These are phyloP conservation scores for Lycium barbarum DNA, from an alignment of 257 asterid species.

Conservation along the genomic window DNA sequence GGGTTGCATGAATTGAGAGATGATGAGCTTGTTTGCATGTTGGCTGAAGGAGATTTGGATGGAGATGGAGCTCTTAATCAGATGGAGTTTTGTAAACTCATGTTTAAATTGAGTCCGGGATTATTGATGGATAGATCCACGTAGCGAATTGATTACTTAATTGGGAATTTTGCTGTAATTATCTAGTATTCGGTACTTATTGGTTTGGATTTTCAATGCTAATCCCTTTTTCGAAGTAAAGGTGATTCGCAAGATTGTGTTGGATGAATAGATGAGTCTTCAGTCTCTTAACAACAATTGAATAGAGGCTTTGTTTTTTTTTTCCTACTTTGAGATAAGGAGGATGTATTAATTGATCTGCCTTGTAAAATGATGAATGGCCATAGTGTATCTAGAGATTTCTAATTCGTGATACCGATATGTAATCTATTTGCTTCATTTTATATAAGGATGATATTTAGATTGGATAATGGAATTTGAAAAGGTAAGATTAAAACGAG, in stretches of 20 bases:
- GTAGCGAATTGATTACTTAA: too few species aligned
- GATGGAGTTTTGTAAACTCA: conserved; percentile 49
- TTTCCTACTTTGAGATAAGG: neutral
- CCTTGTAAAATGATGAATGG: neutral
- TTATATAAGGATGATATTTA: too few species aligned
- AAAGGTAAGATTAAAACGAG: too few species aligned
- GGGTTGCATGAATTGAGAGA: conserved; percentile 45
- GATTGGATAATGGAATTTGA: too few species aligned
- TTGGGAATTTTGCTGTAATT: too few species aligned
- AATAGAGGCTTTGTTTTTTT: neutral
- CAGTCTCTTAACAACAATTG: too few species aligned
- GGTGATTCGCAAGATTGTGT: too few species aligned
- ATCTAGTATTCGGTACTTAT: too few species aligned
- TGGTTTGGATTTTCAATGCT: neutral
- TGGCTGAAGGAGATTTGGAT: conserved; percentile 50
- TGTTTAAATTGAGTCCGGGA: conserved; percentile 47
- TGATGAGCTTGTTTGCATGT: conserved; percentile 46
- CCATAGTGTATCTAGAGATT: neutral
- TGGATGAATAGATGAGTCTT: too few species aligned
- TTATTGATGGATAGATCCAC: neutral
- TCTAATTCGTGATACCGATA: neutral
- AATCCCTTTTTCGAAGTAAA: too few species aligned
- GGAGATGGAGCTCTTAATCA: conserved; percentile 55
- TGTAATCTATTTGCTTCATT: too few species aligned
- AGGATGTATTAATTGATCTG: neutral